Conservation (phyloP, 1,284 basidiomycete species). For the Exobasidium cylindrosporum region DNA sequence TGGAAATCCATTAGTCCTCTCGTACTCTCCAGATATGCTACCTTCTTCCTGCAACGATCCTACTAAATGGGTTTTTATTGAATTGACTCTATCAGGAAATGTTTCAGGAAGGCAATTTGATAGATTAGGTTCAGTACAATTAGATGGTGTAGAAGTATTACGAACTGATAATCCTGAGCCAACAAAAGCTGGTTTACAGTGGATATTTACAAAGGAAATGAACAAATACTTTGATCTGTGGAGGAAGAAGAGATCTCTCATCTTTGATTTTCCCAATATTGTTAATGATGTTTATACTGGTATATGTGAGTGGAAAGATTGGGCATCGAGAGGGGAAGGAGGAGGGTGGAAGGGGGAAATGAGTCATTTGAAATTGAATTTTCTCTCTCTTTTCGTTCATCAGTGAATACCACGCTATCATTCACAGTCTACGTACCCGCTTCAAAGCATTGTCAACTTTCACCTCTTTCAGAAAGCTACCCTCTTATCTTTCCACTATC, state of each 20-base stretch:
- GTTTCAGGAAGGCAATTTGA: slow-evolving; percentile 36
- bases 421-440: slow-evolving; percentile 23
- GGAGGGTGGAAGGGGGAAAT: neutral
- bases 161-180: slow-evolving; percentile 42
- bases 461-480: slow-evolving; percentile 17
- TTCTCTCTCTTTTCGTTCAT: neutral
- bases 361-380: neutral
- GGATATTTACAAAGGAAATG: slow-evolving; percentile 29
- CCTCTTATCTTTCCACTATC: slow-evolving; percentile 32
- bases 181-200: slow-evolving; percentile 26
- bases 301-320: too few species aligned
- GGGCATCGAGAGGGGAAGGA: too few species aligned
- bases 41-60: slow-evolving; percentile 24
- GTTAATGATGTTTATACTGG: slow-evolving; percentile 38
- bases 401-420: slow-evolving; percentile 19
- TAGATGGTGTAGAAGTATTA: slow-evolving; percentile 33
- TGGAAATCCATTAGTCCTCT: slow-evolving; percentile 22
- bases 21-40: slow-evolving; percentile 20
- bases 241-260: slow-evolving; percentile 18
- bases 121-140: slow-evolving; percentile 21
- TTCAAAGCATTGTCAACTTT: neutral
- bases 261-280: slow-evolving; percentile 41
- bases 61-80: slow-evolving; percentile 25
- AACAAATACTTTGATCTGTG: slow-evolving; percentile 29
- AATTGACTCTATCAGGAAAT: slow-evolving; percentile 23